Conservation (phyloP, 228 moss, liverwort and hornwort genomes). For the Sphagnum magellanicum region DNA sequence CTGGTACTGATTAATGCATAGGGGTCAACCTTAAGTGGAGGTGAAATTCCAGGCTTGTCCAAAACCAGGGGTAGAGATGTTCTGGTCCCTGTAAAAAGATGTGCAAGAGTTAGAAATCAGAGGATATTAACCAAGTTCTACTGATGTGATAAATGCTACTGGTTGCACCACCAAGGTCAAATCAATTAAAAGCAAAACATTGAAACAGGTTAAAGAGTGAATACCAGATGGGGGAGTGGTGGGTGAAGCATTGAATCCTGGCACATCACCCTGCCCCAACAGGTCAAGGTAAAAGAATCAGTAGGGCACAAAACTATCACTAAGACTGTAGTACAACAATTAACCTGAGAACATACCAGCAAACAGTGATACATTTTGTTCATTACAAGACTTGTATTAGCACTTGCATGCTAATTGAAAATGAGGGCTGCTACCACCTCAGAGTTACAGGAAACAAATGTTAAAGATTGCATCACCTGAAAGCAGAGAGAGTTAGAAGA, state of each 20-base stretch:
- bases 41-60: too few species aligned
- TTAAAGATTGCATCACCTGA: neutral
- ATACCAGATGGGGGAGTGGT: conserved; percentile 51
- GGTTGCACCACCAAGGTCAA: neutral
- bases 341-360: too few species aligned
- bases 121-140: neutral
- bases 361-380: too few species aligned
- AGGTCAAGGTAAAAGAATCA: neutral
- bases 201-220: neutral
- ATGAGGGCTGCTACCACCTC: too few species aligned
- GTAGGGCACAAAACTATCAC: too few species aligned
- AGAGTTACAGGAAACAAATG: neutral
- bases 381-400: too few species aligned
- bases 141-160: too few species aligned
- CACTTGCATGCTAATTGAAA: too few species aligned
- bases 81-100: neutral
- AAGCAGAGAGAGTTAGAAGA: neutral
- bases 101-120: neutral
- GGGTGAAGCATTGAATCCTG: conserved; percentile 25
- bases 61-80: neutral
- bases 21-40: too few species aligned
- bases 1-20: too few species aligned
- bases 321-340: too few species aligned
- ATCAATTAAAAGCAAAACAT: neutral
- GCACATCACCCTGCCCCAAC: conserved; percentile 35